These are phyloP conservation scores for Saturnispora kantuleensis DNA, from an alignment of 805 yeast genomes.

Conservation along the genomic window DNA sequence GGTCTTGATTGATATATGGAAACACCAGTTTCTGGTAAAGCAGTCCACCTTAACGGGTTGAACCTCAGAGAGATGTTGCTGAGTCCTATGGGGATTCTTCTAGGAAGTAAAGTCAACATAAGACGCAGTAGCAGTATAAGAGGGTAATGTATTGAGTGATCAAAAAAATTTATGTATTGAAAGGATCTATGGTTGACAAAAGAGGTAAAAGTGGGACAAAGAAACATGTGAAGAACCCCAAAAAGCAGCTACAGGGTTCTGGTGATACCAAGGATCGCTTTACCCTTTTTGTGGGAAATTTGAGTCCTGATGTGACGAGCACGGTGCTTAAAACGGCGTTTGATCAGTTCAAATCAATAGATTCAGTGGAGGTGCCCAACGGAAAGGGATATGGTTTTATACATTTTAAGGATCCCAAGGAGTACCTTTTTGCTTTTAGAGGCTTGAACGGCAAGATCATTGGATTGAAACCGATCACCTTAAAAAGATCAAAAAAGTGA, in stretches of 20 bases:
- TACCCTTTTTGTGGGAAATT: slow-evolving; percentile 64
- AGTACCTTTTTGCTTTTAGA: slow-evolving; percentile 60
- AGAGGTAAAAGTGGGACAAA: no score
- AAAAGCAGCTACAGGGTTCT: background rate
- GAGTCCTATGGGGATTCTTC: no score
- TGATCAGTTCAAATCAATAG: slow-evolving; percentile 38
- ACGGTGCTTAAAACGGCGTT: slow-evolving; percentile 47
- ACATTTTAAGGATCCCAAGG: slow-evolving; percentile 53
- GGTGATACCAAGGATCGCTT: slow-evolving; percentile 23
- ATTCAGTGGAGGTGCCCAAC: slow-evolving; percentile 50
- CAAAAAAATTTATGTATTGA: no score
- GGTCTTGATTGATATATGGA: no score
- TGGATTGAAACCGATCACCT: slow-evolving; percentile 62
- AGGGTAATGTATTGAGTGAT: no score
- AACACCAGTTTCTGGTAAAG: no score
- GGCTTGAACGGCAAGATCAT: slow-evolving; percentile 70
- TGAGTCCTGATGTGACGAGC: slow-evolving; percentile 59
- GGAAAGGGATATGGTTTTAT: slow-evolving; percentile 74
- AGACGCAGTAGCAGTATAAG: no score
- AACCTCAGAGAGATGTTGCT: no score
- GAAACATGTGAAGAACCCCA: no score
- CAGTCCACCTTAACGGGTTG: no score
- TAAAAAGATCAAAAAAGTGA: slow-evolving; percentile 50
- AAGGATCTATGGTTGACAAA: no score
- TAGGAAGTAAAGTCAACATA: no score